Evolutionary conservation across 768 basidiomycete genomes (phyloP), one percentile per base, ranked within the genome.

Genomic region (Russula vinacea): DNA sequence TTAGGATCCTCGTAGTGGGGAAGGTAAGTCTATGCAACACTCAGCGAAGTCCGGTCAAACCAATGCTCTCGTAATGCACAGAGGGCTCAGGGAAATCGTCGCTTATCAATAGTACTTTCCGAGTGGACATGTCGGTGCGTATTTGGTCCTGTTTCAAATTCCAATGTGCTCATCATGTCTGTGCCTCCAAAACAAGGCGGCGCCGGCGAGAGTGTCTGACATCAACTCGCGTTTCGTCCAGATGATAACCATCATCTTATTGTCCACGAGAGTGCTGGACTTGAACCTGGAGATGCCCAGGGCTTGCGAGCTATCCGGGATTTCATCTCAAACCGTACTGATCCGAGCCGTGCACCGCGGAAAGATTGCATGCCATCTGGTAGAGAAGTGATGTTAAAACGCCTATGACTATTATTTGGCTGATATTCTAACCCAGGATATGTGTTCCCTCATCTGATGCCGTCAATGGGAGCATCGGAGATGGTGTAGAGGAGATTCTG

Each of bases 11-110:
- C 14, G 40, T 60, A 7, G 59, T 60, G 32, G 59, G 59, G 40
- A 44, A 42, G 51, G 57, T 58, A 47, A 9, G 57, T 17, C 2
- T 33, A 17, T 22, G 33, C 3, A 35, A 26, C 19, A 3, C 29
- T 29, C 50, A 22, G 29, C 45, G 1, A 22, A 16, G 33, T 2
- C 7, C 19, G 16, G 14, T 24, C 8, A 22, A 60, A 37, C 45
- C 3, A 10, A 45, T 26, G 14, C 32, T 42, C 29, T 9, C 16
- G 45, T n/a, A 17, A 45, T 51, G n/a, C 33, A 52, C n/a, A 63
- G 62, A 58, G 19, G 24, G 62, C 24, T 63, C 50, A 10, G 56
- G 62, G 10, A 58, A 63, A 44, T 63, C 62, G 2, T 58, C 56
- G 3, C 62, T 63, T 3, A 45, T 62, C 29, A 57, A 37, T 13